Evolutionary conservation across 2,329 filamentous ascomycete genomes (phyloP).

Genomic region (Aspergillus unguis): DNA sequence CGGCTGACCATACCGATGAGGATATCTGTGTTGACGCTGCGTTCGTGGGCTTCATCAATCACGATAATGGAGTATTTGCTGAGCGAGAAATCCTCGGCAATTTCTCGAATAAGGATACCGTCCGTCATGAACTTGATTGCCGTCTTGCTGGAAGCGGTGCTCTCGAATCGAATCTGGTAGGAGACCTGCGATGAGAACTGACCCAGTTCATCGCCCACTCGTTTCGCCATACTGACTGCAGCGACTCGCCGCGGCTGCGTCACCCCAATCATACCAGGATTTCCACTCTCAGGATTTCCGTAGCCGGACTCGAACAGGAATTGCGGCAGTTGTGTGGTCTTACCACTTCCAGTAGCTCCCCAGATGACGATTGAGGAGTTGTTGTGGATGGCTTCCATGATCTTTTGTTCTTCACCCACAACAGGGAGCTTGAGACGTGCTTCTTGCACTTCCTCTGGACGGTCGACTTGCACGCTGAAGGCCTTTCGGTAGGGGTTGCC

Average conservation of each 20-base stretch:
- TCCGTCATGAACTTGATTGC: slow-evolving; percentile 99
- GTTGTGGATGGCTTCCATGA: slow-evolving; percentile 96
- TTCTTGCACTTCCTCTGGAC: slow-evolving; percentile 71
- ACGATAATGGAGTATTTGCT: slow-evolving; percentile 89
- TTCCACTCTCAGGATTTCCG: slow-evolving; percentile 71
- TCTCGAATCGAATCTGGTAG: slow-evolving; percentile 95
- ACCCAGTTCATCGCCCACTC: slow-evolving; percentile 82
- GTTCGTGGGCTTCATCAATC: slow-evolving; percentile 95
- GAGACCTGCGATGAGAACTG: slow-evolving; percentile 73
- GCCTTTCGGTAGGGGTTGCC: slow-evolving; percentile 62
- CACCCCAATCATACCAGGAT: slow-evolving; percentile 87
- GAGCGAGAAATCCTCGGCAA: slow-evolving; percentile 82
- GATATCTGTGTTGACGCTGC: slow-evolving; percentile 96
- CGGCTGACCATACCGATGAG: slow-evolving; percentile 95
- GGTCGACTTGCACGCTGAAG: slow-evolving; percentile 68
- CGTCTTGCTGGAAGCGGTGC: slow-evolving; percentile 72
- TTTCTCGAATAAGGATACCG: slow-evolving; percentile 87
- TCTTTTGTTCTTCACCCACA: slow-evolving; percentile 90
- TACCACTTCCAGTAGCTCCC: slow-evolving; percentile 92
- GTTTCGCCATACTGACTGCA: slow-evolving; percentile 93
- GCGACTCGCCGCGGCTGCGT: slow-evolving; percentile 94
- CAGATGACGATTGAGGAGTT: slow-evolving; percentile 87
- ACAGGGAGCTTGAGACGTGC: slow-evolving; percentile 78
- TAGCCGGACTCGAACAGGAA: slow-evolving; percentile 95
- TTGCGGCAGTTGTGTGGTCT: slow-evolving; percentile 95